Evolutionary conservation across 805 yeast genomes (phyloP), one percentile per base, ranked within the genome.

Genomic region (Yarrowia yakushimensis): DNA sequence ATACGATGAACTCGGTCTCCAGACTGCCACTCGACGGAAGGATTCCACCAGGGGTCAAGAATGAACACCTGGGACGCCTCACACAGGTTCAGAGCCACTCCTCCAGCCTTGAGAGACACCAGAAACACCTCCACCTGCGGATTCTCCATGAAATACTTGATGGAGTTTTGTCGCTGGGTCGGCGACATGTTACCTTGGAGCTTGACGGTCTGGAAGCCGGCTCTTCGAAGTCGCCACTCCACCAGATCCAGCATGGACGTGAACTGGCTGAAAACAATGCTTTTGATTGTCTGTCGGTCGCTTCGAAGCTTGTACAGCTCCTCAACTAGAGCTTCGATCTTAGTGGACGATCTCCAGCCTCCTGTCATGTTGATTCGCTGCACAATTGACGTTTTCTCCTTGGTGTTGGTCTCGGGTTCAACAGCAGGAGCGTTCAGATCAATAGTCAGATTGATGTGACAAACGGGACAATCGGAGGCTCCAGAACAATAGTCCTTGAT

Each of bases 31-130:
- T 94, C 99, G 8, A 93, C 94, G 67, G 96, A 88, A 1, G 98
- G 98, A 72, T 94, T 96, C 98, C 99, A 94, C 99, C 99, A 94
- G 34, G 98, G 98, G 70, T 94, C 99, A 79, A 94, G 79, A 46
- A 94, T 80, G 68, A 94, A 94, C 50, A 94, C 98, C 70, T 93
- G 98, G 2, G 96, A 91, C 0, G 99, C 98, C 70, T 96, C 99
- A 70, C 97, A 93, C 66, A 94, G 79, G 72, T 94, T 94, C 67
- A 94, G 79, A 0, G 99, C 99, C 43, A 94, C 99, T 76, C 99
- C 99, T 67, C 99, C 99, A 0, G 99, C 99, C 71, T 94, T 94
- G 69, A 94, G 80, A 34, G 97, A 90, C 9, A 94, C 99, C 66
- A 94, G 75, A 71, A 94, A 94, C 9, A 94, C 96, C 73, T 94